Percentiles rank a stretch among this genome's conserved stretches.
These are phyloP conservation scores for Plasmopara viticola DNA, from an alignment of 352 stramenopile species.

Conservation along the genomic window DNA sequence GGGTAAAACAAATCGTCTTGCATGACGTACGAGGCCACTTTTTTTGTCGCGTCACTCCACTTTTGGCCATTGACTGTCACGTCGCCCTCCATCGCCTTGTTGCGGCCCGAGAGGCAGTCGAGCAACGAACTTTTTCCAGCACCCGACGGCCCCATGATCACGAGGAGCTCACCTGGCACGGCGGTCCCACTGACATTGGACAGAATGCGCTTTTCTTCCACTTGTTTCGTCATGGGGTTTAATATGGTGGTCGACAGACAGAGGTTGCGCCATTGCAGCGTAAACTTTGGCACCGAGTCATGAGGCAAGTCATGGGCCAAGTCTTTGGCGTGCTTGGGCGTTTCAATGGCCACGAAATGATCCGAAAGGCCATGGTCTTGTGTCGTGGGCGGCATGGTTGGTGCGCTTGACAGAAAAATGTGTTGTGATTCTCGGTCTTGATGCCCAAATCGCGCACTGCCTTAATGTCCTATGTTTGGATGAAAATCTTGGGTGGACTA, in stretches of 20 bases:
- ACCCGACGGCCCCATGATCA: slow-evolving; percentile 63
- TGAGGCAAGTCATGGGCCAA: no score
- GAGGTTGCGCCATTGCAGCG: slow-evolving; percentile 41
- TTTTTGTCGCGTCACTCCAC: slow-evolving; percentile 29
- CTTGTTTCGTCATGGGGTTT: slow-evolving; percentile 36
- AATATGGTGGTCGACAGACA: slow-evolving; percentile 24
- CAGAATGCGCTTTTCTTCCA: slow-evolving; percentile 51
- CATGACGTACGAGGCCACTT: slow-evolving; percentile 63
- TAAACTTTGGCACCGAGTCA: slow-evolving; percentile 13
- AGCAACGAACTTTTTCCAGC: slow-evolving; percentile 91
- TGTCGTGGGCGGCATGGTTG: no score
- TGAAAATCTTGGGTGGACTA: no score
- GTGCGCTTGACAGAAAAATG: no score
- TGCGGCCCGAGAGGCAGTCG: slow-evolving; percentile 90
- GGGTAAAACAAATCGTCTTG: slow-evolving; percentile 87
- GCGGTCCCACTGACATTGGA: slow-evolving; percentile 39
- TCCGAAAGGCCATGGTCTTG: slow-evolving; percentile 2
- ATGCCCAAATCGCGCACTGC: no score
- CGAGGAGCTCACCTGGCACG: slow-evolving; percentile 43
- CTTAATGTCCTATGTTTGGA: no score
- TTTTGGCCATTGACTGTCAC: slow-evolving; percentile 61
- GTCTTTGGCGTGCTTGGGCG: slow-evolving; percentile 8
- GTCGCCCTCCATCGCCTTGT: slow-evolving; percentile 53
- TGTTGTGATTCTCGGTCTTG: no score
- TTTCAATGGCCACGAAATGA: slow-evolving; percentile 21